phyloP scores from a whole-genome alignment of 163 green algal species.

The Prototheca cutis region DNA sequence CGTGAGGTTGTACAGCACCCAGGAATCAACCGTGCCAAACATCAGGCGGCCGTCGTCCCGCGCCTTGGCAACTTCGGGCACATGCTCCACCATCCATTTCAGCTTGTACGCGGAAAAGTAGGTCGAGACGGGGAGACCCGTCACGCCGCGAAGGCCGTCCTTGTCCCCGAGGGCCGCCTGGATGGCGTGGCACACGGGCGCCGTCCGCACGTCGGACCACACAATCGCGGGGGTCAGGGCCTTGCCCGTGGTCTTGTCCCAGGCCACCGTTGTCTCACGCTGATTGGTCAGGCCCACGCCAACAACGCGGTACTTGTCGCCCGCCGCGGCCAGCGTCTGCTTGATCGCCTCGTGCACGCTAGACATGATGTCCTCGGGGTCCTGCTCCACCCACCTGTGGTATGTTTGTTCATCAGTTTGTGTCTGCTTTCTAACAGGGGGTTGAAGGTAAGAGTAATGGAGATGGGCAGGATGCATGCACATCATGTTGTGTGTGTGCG shows the following conservation, averaged over 20 bases:
- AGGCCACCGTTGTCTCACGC: slow-evolving; percentile 84
- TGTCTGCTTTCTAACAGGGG: too few relatives aligned
- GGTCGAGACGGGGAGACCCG: slow-evolving; percentile 84
- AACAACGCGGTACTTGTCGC: slow-evolving; percentile 21
- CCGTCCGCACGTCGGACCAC: slow-evolving; percentile 88
- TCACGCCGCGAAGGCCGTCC: slow-evolving; percentile 67
- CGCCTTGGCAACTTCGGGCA: slow-evolving; percentile 27
- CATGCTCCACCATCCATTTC: slow-evolving; percentile 36
- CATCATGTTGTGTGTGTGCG: too few relatives aligned
- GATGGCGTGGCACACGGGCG: slow-evolving; percentile 40
- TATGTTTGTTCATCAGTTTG: too few relatives aligned
- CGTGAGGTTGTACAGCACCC: slow-evolving; percentile 91
- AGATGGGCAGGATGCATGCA: too few relatives aligned
- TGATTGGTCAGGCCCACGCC: slow-evolving; percentile 92
- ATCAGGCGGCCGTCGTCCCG: slow-evolving; percentile 24
- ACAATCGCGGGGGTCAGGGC: slow-evolving; percentile 92
- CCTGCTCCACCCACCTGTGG: slow-evolving; percentile 89
- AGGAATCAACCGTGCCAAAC: slow-evolving; percentile 94
- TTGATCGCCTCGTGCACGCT: slow-evolving; percentile 58
- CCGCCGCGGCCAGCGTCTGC: slow-evolving; percentile 31
- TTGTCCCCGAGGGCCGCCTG: slow-evolving; percentile 22
- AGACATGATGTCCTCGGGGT: slow-evolving; percentile 70
- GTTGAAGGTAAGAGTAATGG: too few relatives aligned
- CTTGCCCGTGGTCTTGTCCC: slow-evolving; percentile 68
- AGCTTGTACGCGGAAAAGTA: slow-evolving; percentile 92